Conservation (phyloP, 2,329 filamentous ascomycete species). For the Fusarium phyllophilum region DNA sequence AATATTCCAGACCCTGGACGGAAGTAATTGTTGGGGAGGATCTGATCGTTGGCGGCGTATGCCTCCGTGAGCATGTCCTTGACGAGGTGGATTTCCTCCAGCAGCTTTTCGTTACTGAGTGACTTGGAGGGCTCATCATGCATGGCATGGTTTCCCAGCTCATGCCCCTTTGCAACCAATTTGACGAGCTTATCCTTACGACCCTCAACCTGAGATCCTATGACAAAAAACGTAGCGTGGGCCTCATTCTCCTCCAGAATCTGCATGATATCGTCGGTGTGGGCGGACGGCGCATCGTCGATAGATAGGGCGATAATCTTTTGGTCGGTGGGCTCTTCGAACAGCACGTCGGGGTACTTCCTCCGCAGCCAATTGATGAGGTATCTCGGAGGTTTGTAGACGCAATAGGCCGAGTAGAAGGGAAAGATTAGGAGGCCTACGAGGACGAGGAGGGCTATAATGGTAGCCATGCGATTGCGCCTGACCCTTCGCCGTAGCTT, state of each 20-base stretch:
- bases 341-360: conserved; percentile 83
- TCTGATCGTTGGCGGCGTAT: conserved; percentile 59
- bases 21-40: conserved; percentile 73
- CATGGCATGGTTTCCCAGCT: conserved; percentile 91
- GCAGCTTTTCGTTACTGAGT: conserved; percentile 68
- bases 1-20: conserved; percentile 89
- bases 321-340: conserved; percentile 67
- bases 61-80: conserved; percentile 67
- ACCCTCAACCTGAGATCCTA: conserved; percentile 77
- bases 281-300: conserved; percentile 82
- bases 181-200: conserved; percentile 64
- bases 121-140: conserved; percentile 79
- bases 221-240: conserved; percentile 88
- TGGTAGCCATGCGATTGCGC: conserved; percentile 67
- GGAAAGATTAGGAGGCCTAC: conserved; percentile 51
- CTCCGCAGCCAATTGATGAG: conserved; percentile 76
- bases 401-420: conserved; percentile 66
- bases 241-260: conserved; percentile 73
- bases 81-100: conserved; percentile 71
- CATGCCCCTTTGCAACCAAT: conserved; percentile 70
- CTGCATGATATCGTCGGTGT: conserved; percentile 76
- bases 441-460: conserved; percentile 55
- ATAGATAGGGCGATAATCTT: conserved; percentile 85
- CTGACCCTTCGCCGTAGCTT: conserved; percentile 67
- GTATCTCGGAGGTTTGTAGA: conserved; percentile 83